Evolutionary conservation across 306 rosid species (phyloP).

Genomic region (Sophora flavescens): DNA sequence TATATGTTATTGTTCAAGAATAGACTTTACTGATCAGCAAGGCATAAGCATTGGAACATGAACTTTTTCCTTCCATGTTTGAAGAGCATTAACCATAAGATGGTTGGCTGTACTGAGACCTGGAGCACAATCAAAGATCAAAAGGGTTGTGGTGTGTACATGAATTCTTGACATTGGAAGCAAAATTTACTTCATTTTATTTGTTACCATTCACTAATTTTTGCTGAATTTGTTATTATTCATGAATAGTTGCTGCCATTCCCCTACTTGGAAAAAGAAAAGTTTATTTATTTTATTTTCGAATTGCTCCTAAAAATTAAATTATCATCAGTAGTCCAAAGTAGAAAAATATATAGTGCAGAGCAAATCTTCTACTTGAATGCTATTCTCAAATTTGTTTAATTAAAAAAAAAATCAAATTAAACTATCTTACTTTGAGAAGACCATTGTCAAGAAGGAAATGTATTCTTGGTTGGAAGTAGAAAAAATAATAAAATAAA

Average conservation of each 20-base stretch:
- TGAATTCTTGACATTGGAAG: slow-evolving; percentile 12
- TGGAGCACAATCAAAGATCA: slow-evolving; percentile 22
- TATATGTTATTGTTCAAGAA: too few species aligned
- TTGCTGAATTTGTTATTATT: background rate
- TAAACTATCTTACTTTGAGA: slow-evolving; percentile 23
- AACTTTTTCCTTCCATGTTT: too few species aligned
- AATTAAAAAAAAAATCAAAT: slow-evolving; percentile 25
- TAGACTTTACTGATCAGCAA: too few species aligned
- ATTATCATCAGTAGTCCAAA: background rate
- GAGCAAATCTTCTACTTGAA: slow-evolving; percentile 21
- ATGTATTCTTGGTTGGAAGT: background rate
- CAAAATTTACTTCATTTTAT: background rate
- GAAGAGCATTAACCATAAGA: too few species aligned
- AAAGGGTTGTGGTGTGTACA: background rate
- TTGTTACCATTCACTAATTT: background rate
- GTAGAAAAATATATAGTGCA: slow-evolving; percentile 1
- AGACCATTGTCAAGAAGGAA: slow-evolving; percentile 27
- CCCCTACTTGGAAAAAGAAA: slow-evolving; percentile 6
- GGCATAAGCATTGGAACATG: too few species aligned
- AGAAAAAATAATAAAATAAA: too few species aligned
- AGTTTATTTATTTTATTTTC: background rate
- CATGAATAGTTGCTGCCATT: slow-evolving; percentile 3
- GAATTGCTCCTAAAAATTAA: slow-evolving; percentile 2
- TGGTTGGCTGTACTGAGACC: slow-evolving; percentile 9
- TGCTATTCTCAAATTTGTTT: slow-evolving; percentile 2